Base-by-base conservation (phyloP, 2,329 filamentous ascomycete species). In the Calonectria honghensis region DNA sequence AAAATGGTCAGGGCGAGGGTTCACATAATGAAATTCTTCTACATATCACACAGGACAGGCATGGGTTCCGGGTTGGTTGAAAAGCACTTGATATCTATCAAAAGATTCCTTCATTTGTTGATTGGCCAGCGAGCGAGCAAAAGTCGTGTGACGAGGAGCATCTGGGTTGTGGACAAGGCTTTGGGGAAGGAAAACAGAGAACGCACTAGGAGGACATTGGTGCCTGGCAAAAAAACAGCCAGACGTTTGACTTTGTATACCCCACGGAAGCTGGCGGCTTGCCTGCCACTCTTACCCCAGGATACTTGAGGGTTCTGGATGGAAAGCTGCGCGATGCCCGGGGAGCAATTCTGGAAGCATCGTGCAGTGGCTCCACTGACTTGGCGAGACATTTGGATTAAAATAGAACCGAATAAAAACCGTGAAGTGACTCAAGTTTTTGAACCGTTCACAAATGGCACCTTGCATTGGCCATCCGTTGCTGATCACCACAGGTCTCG, bases 1-100 rank as follows among this genome's bases (percentile, higher is more conserved):
- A 82, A 82, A 80, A 80, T 78, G 78, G 79, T 75, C 75, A 79
- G 77, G 81, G 79, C 78, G 79, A 82, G 79, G 79, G 79, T 78
- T 83, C 81, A 81, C 77, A 81, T 83, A 84, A 83, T 83, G 82
- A 83, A 82, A 76, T 81, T 80, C 75, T 79, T 74, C 77, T 78
- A 75, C 77, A 76, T 69, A 73, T 79, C 74, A 67, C 64, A 45
- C 68, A 63, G 72, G 68, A 74, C 50, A 64, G 59, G 66, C 59
- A 69, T 71, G 74, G 61, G 32, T 73, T 54, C 59, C 73, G 73
- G 75, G 73, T 73, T 73, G 77, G 67, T 75, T 61, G 70, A 78
- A 80, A 80, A 79, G 76, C 61, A 71, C 29, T 71, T 66, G 57
- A 63, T 63, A 63, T 41, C 57, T 63, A 63, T 63, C 57, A 63